Conservation (phyloP, 169 alveolate genomes). For the Perkinsus olseni region DNA sequence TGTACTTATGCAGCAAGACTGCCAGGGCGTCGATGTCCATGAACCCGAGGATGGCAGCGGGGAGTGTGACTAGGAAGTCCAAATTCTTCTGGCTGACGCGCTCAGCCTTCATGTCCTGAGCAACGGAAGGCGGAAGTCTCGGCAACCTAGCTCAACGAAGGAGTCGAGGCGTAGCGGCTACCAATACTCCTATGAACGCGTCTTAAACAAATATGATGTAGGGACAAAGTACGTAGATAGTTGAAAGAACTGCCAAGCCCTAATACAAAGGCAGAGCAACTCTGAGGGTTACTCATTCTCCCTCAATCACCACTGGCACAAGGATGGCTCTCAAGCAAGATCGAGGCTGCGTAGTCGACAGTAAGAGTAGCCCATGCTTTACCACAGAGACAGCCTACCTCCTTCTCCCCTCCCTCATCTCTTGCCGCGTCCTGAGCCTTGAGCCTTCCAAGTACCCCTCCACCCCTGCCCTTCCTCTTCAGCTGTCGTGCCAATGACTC, state of each 20-base stretch:
- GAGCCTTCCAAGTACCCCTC: background rate
- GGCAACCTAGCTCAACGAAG: background rate
- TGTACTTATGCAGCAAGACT: background rate
- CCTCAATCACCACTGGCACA: too few relatives aligned
- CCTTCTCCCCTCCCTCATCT: background rate
- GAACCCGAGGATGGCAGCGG: background rate
- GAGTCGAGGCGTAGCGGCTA: too few relatives aligned
- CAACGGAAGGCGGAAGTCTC: background rate
- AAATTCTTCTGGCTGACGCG: background rate
- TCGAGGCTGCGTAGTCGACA: too few relatives aligned
- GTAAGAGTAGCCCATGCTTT: too few relatives aligned
- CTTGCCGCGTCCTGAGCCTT: background rate
- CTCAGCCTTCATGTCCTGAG: background rate
- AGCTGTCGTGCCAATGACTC: background rate
- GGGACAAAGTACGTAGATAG: too few relatives aligned
- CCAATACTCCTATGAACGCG: too few relatives aligned
- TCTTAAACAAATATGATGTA: too few relatives aligned
- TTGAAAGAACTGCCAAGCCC: too few relatives aligned
- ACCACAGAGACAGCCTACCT: too few relatives aligned
- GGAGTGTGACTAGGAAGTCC: background rate
- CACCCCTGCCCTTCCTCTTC: background rate
- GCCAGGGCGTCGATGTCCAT: background rate
- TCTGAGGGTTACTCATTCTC: too few relatives aligned
- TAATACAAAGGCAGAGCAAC: too few relatives aligned
- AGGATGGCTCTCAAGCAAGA: too few relatives aligned